Conservation (phyloP, 352 stramenopile species). For the Globisporangium orthogonon region DNA sequence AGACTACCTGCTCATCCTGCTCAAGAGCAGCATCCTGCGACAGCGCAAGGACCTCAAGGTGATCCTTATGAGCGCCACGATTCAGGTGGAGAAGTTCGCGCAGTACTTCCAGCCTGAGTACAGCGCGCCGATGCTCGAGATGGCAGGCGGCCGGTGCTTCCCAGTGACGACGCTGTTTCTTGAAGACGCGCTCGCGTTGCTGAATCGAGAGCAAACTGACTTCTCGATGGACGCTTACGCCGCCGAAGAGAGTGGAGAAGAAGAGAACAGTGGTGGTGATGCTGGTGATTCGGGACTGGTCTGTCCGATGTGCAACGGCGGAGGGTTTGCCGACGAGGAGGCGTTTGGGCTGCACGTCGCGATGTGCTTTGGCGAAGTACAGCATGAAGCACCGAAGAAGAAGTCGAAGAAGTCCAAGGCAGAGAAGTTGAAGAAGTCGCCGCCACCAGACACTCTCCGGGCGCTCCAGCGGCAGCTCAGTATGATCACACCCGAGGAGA, state of each 20-base stretch:
- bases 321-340: constrained; percentile 68
- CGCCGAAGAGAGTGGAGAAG: background rate
- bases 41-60: constrained; percentile 84
- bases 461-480: constrained; percentile 29
- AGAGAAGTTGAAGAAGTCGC: background rate
- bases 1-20: constrained; percentile 94
- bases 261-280: background rate
- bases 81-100: constrained; percentile 91
- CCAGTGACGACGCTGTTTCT: constrained; percentile 92
- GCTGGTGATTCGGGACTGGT: constrained; percentile 24
- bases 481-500: constrained; percentile 22
- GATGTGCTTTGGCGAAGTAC: constrained; percentile 61
- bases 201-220: constrained; percentile 23
- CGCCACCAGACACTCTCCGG: constrained; percentile 21
- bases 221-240: constrained; percentile 13
- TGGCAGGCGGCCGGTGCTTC: constrained; percentile 79
- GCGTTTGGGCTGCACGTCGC: constrained; percentile 85
- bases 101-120: constrained; percentile 87
- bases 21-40: constrained; percentile 85
- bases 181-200: constrained; percentile 72
- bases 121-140: constrained; percentile 63
- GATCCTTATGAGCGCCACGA: constrained; percentile 95
- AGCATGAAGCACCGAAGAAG: constrained; percentile 6
- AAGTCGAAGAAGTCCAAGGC: constrained; percentile 3
- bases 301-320: constrained; percentile 80